Base-by-base conservation (phyloP, 345 rosid species). In the Linum tenue region DNA sequence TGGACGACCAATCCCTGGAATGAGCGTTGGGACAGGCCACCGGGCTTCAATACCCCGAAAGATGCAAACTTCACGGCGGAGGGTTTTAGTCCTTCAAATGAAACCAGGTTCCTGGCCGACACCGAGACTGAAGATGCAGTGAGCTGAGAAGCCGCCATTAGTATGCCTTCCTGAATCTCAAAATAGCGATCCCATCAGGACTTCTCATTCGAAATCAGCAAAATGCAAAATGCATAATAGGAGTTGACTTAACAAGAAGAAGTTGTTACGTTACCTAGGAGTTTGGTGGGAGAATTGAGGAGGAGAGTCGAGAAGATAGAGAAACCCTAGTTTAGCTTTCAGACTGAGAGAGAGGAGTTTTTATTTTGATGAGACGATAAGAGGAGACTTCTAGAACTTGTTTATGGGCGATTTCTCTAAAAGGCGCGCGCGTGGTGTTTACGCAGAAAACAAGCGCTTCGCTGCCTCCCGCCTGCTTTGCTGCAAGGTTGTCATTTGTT, bases 61-160 rank as follows among this genome's bases (percentile, higher is more conserved):
- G 81, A 79, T 37, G 85, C 67, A 63, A 87, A 75, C 79, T 81
- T 82, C 37, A 75, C 84, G n/a, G 65, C 69, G 2, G 90, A 82
- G 63, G 88, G 82, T 72, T 80, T 80, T 8, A 86, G 70, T 67
- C 89, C 87, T 70, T 85, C 88, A 16, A 90, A 80, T 0, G 85
- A 75, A 2, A 90, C 60, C 63, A 90, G 70, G 71, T 62, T 73
- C 68, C 91, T 81, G 0, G 80, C 81, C 12, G 89, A 77, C 5
- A 80, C 69, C 31, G 82, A 74, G 63, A 83, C 71, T 37, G 87
- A 72, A 43, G 88, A 83, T 12, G 85, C 82, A 7, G 90, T 80
- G 48, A 90, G 78, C 69, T 85, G 90, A 1, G 85, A 64, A 1
- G 88, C 62, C 58, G 97, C 90, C 97, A 90, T 90, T 70, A 59